Conservation (phyloP, 768 basidiomycete genomes). For the Mycena sanguinolenta region DNA sequence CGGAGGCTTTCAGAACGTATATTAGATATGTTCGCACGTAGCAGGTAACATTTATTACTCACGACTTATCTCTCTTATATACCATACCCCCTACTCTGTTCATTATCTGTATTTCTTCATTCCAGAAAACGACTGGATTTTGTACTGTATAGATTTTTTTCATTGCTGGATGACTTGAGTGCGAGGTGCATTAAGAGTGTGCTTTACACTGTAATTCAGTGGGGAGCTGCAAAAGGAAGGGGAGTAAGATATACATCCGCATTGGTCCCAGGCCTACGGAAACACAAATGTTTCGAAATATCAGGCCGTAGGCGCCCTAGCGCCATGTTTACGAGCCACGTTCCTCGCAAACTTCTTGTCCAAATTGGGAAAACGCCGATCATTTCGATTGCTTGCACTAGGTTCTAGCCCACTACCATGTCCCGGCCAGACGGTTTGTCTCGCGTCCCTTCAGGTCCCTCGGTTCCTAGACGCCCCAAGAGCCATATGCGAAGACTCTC, state of each 20-base stretch:
- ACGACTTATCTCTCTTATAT: conserved; percentile 29
- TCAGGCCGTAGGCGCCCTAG: too few species aligned
- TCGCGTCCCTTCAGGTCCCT: conserved; percentile 44
- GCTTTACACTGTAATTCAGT: too few species aligned
- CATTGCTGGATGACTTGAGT: too few species aligned
- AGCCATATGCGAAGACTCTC: conserved; percentile 46
- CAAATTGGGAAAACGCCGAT: neutral
- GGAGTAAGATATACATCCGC: too few species aligned
- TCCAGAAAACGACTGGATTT: conserved; percentile 9
- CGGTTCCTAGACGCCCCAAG: conserved; percentile 48
- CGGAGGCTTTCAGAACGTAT: conserved; percentile 65
- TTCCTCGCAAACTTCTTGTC: too few species aligned
- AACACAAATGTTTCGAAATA: too few species aligned
- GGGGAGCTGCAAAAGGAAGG: neutral
- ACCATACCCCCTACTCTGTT: conserved; percentile 34
- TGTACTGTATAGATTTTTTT: conserved; percentile 30
- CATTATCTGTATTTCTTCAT: conserved; percentile 33
- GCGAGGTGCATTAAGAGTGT: too few species aligned
- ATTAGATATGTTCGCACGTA: conserved; percentile 48
- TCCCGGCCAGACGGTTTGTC: conserved; percentile 27
- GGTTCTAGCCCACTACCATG: too few species aligned
- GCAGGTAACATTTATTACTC: conserved; percentile 34
- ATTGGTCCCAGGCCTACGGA: too few species aligned
- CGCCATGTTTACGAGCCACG: too few species aligned
- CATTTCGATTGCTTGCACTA: neutral